Base-by-base conservation (phyloP, 129 eudicot genomes). In the Sambucus nigra region DNA sequence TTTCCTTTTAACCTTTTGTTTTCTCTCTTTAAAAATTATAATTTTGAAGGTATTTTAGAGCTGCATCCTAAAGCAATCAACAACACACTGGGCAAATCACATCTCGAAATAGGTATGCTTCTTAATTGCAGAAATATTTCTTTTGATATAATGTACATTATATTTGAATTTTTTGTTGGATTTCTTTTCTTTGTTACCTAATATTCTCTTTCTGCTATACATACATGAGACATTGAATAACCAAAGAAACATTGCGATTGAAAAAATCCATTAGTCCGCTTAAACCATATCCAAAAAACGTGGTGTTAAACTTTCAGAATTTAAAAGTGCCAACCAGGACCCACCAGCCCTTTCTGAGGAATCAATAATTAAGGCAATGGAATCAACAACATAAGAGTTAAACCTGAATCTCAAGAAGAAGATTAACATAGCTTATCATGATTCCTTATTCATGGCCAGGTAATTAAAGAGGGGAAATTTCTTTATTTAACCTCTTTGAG, bases 371-470 rank as follows among this genome's bases (percentile, higher is more conserved):
- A 57, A 63, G 46, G 94, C 95, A 61, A 73, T 85, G 71, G 94
- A 79, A 75, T 80, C 73, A n/a, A 77, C 98, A n/a, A 70, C 82
- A 23, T 65, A 63, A 45, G 82, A 73, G 46, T 65, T 91, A 45
- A 75, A 86, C 31, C 63, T 91, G 70, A 44, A 68, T 56, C 40
- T 75, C 69, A 91, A 86, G 66, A 72, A 70, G 68, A 91, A 85
- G 98, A 86, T 91, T 49, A 91, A 95, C 65, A 74, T 95, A 77
- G 98, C 98, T 51, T 91, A 91, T 66, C 98, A 91, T 52, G 98
- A 91, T 75, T 91, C 98, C 1, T 72, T 91, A 10, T 85, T 91
- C 63, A 91, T 91, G 98, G 98, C 98, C 76, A 91, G 98, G 98
- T 91, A 61, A 53, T 19, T 41, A 15, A 31, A 7, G 51, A n/a